Percentiles rank a stretch among this genome's conserved stretches.
These are phyloP conservation scores for Metrosideros polymorpha DNA, from an alignment of 441 rosid species.

Conservation along the genomic window DNA sequence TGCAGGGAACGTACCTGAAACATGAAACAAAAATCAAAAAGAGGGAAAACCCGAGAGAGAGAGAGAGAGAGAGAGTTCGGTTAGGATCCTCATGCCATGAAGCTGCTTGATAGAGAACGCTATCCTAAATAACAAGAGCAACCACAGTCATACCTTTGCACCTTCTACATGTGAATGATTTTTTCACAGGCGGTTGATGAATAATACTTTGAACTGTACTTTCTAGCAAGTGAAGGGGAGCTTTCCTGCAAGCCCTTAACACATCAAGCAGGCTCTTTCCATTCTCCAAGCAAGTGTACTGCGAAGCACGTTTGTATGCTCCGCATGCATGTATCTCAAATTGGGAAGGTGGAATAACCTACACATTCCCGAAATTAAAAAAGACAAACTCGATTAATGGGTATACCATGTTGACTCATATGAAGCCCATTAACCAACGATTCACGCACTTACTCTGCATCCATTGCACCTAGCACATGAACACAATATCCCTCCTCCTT, in stretches of 20 bases:
- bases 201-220: conserved; percentile 60
- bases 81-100: not conserved
- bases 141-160: conserved; percentile 55
- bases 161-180: conserved; percentile 68
- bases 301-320: conserved; percentile 88
- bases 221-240: conserved; percentile 70
- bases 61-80: not conserved
- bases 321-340: conserved; percentile 98
- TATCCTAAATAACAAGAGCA: not conserved
- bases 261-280: conserved; percentile 97
- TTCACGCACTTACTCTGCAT: conserved; percentile 47
- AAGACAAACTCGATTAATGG: conserved; percentile 6
- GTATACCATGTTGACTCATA: conserved; percentile 1
- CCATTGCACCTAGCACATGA: conserved; percentile 82
- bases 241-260: conserved; percentile 67
- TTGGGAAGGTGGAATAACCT: conserved; percentile 94
- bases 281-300: conserved; percentile 93
- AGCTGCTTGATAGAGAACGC: not conserved
- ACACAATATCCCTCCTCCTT: conserved; percentile 89
- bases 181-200: conserved; percentile 56
- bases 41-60: not conserved
- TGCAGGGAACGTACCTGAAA: conserved; percentile 53
- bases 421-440: conserved; percentile 9
- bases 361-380: conserved; percentile 12
- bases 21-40: conserved; percentile 11